phyloP scores from a whole-genome alignment of 805 yeast genomes.

The Barnettozyma vustinii region DNA sequence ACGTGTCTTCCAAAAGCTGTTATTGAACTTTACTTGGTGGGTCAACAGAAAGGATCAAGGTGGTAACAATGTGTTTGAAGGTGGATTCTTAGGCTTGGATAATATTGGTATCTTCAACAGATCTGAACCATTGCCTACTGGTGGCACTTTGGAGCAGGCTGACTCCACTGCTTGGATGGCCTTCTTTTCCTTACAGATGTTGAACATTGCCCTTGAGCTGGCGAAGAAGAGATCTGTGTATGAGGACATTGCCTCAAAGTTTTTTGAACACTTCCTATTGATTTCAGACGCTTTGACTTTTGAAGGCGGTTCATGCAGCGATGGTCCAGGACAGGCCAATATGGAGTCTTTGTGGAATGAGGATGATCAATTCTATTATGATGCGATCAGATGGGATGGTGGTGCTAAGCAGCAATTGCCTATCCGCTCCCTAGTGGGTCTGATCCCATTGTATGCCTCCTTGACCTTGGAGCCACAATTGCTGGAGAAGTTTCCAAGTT shows the following conservation, averaged over 20 bases:
- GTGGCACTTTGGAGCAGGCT: constrained; percentile 86
- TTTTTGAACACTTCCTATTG: constrained; percentile 85
- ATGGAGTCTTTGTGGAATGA: constrained; percentile 83
- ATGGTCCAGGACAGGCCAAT: constrained; percentile 28
- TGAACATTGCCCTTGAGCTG: constrained; percentile 85
- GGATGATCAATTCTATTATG: constrained; percentile 82
- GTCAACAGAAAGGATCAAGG: constrained; percentile 83
- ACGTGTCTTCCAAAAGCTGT: constrained; percentile 84
- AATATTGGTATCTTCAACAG: constrained; percentile 90
- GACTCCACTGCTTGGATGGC: constrained; percentile 99
- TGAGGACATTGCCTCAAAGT: constrained; percentile 90
- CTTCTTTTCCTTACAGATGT: constrained; percentile 82
- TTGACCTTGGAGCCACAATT: constrained; percentile 83
- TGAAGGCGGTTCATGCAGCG: constrained; percentile 33
- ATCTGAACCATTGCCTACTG: constrained; percentile 89
- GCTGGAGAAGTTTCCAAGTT: constrained; percentile 70
- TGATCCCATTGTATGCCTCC: constrained; percentile 86
- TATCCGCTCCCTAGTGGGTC: constrained; percentile 84
- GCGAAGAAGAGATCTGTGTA: constrained; percentile 82
- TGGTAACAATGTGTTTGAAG: constrained; percentile 88
- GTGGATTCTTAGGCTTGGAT: constrained; percentile 90
- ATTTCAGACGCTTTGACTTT: constrained; percentile 93
- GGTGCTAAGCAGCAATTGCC: constrained; percentile 66
- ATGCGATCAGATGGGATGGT: constrained; percentile 79
- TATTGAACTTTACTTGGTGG: constrained; percentile 96